Conservation (phyloP, 805 yeast genomes). For the Candida insectorum region DNA sequence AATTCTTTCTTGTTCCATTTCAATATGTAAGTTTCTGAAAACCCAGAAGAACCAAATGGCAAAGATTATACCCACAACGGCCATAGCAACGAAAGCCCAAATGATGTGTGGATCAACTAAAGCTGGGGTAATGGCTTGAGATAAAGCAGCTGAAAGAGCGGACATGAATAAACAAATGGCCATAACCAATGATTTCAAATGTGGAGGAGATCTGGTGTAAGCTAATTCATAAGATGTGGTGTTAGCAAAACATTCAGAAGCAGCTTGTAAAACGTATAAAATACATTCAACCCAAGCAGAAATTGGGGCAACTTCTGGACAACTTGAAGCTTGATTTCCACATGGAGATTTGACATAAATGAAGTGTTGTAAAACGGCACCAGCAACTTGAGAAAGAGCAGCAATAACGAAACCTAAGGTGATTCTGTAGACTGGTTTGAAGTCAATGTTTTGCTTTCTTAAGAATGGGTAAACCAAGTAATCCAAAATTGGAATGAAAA, state of each 20-base stretch:
- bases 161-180: slow-evolving; percentile 42
- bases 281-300: slow-evolving; percentile 23
- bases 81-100: slow-evolving; percentile 40
- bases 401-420: slow-evolving; percentile 47
- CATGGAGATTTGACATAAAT: slow-evolving; percentile 51
- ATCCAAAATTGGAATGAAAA: slow-evolving; percentile 50
- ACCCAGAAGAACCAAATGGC: slow-evolving; percentile 28
- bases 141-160: slow-evolving; percentile 48
- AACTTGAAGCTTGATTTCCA: slow-evolving; percentile 41
- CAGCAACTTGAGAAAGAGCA: slow-evolving; percentile 45
- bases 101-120: slow-evolving; percentile 39
- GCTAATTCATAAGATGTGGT: slow-evolving; percentile 54
- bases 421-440: slow-evolving; percentile 45
- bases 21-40: slow-evolving; percentile 36
- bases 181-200: slow-evolving; percentile 50
- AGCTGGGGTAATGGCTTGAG: slow-evolving; percentile 40
- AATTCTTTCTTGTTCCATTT: slow-evolving; percentile 35
- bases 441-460: slow-evolving; percentile 37
- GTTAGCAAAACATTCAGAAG: slow-evolving; percentile 51
- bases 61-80: slow-evolving; percentile 29
- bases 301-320: slow-evolving; percentile 26
- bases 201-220: slow-evolving; percentile 48
- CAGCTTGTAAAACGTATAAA: slow-evolving; percentile 26
- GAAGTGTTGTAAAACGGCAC: slow-evolving; percentile 48
- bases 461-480: slow-evolving; percentile 45